Conservation (phyloP, 78 protist genomes). For the Pigoraptor vietnamica region DNA sequence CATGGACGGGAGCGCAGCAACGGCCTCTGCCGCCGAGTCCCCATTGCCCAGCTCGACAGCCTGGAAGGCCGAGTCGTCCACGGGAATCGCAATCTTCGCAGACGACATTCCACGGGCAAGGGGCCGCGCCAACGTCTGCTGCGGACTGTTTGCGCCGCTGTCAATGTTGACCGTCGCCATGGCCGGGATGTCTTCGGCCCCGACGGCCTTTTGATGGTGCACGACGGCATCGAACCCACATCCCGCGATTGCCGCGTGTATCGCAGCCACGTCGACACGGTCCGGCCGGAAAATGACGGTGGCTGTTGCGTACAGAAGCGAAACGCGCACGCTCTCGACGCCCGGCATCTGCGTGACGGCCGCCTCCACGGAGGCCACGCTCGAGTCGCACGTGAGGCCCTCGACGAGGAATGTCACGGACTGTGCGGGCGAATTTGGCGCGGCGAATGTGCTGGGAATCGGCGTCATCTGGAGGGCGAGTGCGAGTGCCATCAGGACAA, state of each 20-base stretch:
- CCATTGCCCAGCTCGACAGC: neutral
- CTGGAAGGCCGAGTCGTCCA: neutral
- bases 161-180: too few relatives aligned
- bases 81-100: neutral
- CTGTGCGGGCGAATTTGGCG: neutral
- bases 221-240: neutral
- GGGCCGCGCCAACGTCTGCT: neutral
- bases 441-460: neutral
- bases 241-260: neutral
- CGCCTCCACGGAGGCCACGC: neutral
- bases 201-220: neutral
- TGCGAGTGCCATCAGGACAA: too few relatives aligned
- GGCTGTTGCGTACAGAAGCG: neutral
- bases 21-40: neutral
- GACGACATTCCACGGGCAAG: neutral
- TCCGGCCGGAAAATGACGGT: neutral
- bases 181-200: neutral
- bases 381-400: neutral
- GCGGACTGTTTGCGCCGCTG: too few relatives aligned
- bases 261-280: neutral
- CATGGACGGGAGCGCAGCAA: neutral
- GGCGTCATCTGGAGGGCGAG: neutral
- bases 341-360: neutral
- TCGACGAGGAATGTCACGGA: neutral
- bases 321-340: neutral